phyloP scores from a whole-genome alignment of 768 basidiomycete species.

The Amanita muscaria region DNA sequence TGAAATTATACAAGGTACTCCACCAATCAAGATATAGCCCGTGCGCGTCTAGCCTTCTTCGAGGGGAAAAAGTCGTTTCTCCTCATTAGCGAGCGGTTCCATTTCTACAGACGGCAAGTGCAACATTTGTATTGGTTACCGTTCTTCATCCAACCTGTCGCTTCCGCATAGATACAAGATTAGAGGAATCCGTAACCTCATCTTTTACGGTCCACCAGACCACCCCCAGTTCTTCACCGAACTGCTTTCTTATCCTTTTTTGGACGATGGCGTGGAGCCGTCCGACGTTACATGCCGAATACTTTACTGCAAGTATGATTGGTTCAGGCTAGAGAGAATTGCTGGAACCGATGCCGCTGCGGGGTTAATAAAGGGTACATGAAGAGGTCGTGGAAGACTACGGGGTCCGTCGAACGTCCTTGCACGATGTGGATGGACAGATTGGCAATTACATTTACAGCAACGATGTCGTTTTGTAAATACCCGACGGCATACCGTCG shows the following conservation, averaged over 20 bases:
- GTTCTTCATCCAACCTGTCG: not conserved
- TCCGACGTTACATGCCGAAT: conserved; percentile 78
- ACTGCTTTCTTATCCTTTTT: conserved; percentile 82
- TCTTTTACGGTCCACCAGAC: conserved; percentile 90
- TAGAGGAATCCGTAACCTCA: conserved; percentile 82
- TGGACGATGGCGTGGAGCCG: conserved; percentile 80
- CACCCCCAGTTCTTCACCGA: conserved; percentile 92
- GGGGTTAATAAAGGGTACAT: conserved; percentile 30
- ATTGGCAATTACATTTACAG: no score
- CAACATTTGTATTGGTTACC: no score
- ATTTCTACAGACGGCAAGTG: conserved; percentile 82
- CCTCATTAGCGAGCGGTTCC: conserved; percentile 94
- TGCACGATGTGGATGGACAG: no score
- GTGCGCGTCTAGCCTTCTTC: conserved; percentile 91
- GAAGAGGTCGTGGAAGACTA: no score
- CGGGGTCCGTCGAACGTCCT: no score
- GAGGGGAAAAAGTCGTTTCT: conserved; percentile 78
- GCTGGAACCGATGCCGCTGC: conserved; percentile 30
- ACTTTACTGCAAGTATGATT: conserved; percentile 55
- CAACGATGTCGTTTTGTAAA: no score
- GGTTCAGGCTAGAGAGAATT: no score
- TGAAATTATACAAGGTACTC: conserved; percentile 55
- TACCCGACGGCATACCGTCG: no score
- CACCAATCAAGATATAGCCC: conserved; percentile 87
- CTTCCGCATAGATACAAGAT: conserved; percentile 69